Evolutionary conservation across 179 eudicot species (phyloP), one percentile per base, ranked within the genome.

Genomic region (Sideroxylon spinosum): DNA sequence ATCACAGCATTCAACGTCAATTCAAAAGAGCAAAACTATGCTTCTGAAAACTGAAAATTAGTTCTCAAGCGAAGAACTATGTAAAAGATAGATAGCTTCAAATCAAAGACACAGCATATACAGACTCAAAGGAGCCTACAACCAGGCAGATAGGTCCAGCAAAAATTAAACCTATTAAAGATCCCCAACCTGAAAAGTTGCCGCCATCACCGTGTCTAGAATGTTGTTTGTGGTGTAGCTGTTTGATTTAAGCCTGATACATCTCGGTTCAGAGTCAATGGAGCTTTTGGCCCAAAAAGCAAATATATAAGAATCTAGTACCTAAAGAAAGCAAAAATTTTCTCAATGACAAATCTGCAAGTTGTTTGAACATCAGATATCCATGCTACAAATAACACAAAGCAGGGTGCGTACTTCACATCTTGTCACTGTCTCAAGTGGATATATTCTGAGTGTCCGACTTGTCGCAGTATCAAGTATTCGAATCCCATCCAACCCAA

Each of bases 401-500:
- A 65, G 73, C 25, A 69, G 29, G 28, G 57, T 65, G 78, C 82
- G 81, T 82, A 95, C 98, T 85, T 95, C 98, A 88, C 91, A 91
- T 88, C 89, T 88, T 48, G 87, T 85, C 81, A 95, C 85, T 1
- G 90, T 80, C 68, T 95, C 98, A 53, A 95, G 90, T 25, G 93
- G 81, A 88, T 93, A 95, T 63, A 91, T 90, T 79, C 89, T 90
- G 26, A 90, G 79, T 17, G 86, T 93, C 71, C 93, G 85, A 80
- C 88, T 83, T 20, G 93, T 89, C 32, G 93, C 82, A 49, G 93
- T 90, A 81, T 95, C 98, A 85, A 95, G 91, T 86, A 95, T 78
- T 28, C 86, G 89, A 76, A 95, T 91, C 70, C 98, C 98, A 86
- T 95, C 95, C 86, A 95, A 87, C 26, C 98, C 98, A 85, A 95